Conservation (phyloP, 257 asterid genomes). For the Nicotiana obtusifolia region DNA sequence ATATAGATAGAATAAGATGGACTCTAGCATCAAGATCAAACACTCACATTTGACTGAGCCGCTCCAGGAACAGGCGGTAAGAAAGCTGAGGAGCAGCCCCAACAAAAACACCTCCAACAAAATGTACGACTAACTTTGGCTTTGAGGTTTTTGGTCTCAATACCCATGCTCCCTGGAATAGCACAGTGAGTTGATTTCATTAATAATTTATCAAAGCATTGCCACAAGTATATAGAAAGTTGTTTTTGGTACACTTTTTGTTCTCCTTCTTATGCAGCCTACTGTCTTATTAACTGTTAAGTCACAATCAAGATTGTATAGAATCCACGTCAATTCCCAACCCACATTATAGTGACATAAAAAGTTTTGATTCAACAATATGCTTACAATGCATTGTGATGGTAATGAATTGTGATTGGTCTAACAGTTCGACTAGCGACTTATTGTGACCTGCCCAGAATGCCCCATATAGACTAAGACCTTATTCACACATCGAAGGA, state of each 20-base stretch:
- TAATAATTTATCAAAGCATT: conserved; percentile 7
- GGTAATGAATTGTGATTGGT: no score
- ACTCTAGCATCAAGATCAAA: neutral
- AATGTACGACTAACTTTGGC: conserved; percentile 57
- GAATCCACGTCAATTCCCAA: neutral
- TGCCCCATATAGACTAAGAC: no score
- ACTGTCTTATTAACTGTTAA: neutral
- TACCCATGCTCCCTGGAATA: conserved; percentile 87
- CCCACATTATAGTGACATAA: neutral
- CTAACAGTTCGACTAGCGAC: no score
- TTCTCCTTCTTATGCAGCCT: neutral
- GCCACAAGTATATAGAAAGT: neutral
- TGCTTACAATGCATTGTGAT: neutral
- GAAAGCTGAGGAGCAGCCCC: conserved; percentile 99
- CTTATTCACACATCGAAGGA: no score
- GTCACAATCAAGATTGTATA: neutral
- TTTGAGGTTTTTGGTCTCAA: conserved; percentile 58
- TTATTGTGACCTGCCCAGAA: no score
- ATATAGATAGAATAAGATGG: neutral
- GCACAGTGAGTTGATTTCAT: conserved; percentile 5
- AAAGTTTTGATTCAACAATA: neutral
- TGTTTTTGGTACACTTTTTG: neutral
- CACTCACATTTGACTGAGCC: conserved; percentile 75
- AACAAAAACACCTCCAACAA: conserved; percentile 89
- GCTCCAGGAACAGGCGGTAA: conserved; percentile 86